These are phyloP conservation scores for Colletotrichum sp. DNA, from an alignment of 2,329 filamentous ascomycete genomes.

Conservation along the genomic window DNA sequence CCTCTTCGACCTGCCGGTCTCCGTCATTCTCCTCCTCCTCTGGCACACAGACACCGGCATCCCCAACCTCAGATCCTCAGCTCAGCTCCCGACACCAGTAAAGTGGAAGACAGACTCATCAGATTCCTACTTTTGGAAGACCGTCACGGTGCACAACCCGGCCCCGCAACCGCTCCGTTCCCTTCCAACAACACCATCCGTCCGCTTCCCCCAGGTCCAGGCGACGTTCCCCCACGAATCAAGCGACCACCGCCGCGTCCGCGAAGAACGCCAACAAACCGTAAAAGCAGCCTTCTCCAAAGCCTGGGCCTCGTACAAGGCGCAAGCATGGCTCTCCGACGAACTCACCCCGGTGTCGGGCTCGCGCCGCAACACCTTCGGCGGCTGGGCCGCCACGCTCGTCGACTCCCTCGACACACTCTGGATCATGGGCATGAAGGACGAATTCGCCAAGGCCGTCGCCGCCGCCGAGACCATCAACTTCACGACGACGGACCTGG, in stretches of 20 bases:
- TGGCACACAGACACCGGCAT: conserved; percentile 2
- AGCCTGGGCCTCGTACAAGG: conserved; percentile 56
- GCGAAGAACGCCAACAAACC: conserved; percentile 33
- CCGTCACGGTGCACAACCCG: conserved; percentile 22
- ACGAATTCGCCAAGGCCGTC: conserved; percentile 62
- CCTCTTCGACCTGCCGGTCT: background rate
- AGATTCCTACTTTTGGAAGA: conserved; percentile 23
- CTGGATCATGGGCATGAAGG: conserved; percentile 64
- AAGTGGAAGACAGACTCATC: background rate
- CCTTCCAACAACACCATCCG: conserved; percentile 32
- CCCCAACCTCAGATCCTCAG: background rate
- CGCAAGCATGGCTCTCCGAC: conserved; percentile 57
- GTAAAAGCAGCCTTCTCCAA: conserved; percentile 48
- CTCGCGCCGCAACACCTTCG: conserved; percentile 51
- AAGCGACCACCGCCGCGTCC: conserved; percentile 21
- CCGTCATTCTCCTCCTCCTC: background rate
- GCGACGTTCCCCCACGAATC: conserved; percentile 31
- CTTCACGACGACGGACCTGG: conserved; percentile 46
- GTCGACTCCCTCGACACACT: conserved; percentile 67
- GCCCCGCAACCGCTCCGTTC: conserved; percentile 27
- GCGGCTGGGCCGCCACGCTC: conserved; percentile 63
- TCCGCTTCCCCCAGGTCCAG: conserved; percentile 38
- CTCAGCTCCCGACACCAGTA: background rate
- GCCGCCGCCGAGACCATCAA: conserved; percentile 53
- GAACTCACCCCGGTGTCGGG: conserved; percentile 56